Base-by-base conservation (phyloP, 208 protist species). In the Leishmania martiniquensis region DNA sequence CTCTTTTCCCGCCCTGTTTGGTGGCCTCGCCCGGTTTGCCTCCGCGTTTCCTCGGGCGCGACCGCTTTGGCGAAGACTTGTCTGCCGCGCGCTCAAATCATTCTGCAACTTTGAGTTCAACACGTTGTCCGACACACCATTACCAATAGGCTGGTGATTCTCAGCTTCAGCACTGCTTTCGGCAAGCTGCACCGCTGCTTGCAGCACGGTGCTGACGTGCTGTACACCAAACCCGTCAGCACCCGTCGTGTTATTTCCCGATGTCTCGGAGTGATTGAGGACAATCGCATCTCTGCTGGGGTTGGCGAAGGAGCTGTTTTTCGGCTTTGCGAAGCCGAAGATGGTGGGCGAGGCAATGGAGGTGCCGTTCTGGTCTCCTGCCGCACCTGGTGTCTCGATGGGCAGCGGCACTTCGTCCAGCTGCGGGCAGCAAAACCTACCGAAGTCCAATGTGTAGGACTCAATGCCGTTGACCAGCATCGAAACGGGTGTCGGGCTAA, bases 391-490 rank as follows among this genome's bases (percentile, higher is more conserved):
- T 9, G 10, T 44, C 1, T 42, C 45, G 7, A 1, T 37, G n/a
- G 29, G 4, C 29, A 34, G 42, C 1, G 54, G 0, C 39, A 22
- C 15, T 51, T 68, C 63, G 29, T n/a, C 54, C 1, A 68, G 25
- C 20, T 86, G 76, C 0, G 90, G 88, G 4, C 66, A 77, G 17
- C 80, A 73, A 76, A 91, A 95, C 22, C 87, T 87, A 37, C 93
- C 91, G 85, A 95, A 97, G 74, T 95, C 91, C 77, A 97, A 88
- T 45, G 87, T 95, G 82, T 94, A 95, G 47, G 90, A 89, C 84
- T 95, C 90, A 17, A 97, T 89, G 34, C 93, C 93, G 9, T 84
- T 63, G 42, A 68, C 65, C 20, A 97, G 74, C 20, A 81, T 74
- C 25, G 85, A 60, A 15, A 97, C 82, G 17, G 75, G 75, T 22